Base-by-base conservation (phyloP, 2,329 filamentous ascomycete species). In the Neofusicoccum sp. region DNA sequence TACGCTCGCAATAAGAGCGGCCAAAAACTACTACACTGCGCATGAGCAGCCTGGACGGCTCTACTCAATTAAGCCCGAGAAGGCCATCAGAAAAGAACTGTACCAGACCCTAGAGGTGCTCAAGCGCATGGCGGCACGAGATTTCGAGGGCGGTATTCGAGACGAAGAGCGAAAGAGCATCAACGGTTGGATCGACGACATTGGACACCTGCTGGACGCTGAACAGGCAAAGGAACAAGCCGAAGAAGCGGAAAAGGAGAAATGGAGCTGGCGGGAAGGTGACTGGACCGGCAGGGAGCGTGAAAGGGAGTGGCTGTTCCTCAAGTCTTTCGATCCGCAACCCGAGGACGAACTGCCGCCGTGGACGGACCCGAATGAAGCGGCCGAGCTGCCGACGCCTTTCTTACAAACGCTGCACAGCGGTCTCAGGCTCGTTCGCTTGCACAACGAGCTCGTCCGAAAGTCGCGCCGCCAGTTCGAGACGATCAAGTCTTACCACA, bases 1-100 rank as follows among this genome's bases (percentile, higher is more conserved):
- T 73, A 99, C 95, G 1, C 83, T 98, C 60, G 94, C 94, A n/a
- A 98, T 99, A 68, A 87, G 93, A 59, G 93, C 94, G 1, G 95
- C 95, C 58, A 97, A 96, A 78, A 89, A 96, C 71, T 99, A 98
- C 79, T 98, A 99, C 78, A 97, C 93, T 0, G 86, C 92, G 3
- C 95, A 98, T 74, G 91, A 96, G 71, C 85, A 93, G 60, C 92
- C 93, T 1, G 89, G 95, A 69, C 88, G 91, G 41, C 82, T 98
- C 16, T 92, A 95, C 71, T 81, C 89, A 33, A 96, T 98, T 77
- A 93, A 92, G 76, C 88, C 92, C 0, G 95, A 99, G 76, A 91
- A 89, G 66, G 85, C 90, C 67, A 89, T 99, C 52, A 88, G 95
- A 45, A 84, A 89, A 56, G 94, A 98, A 70, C 81, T 98, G 7